Percentiles rank a stretch among this genome's conserved stretches.
Evolutionary conservation across 169 alveolate genomes (phyloP).

Genomic region (Plasmodium chabaudi): DNA sequence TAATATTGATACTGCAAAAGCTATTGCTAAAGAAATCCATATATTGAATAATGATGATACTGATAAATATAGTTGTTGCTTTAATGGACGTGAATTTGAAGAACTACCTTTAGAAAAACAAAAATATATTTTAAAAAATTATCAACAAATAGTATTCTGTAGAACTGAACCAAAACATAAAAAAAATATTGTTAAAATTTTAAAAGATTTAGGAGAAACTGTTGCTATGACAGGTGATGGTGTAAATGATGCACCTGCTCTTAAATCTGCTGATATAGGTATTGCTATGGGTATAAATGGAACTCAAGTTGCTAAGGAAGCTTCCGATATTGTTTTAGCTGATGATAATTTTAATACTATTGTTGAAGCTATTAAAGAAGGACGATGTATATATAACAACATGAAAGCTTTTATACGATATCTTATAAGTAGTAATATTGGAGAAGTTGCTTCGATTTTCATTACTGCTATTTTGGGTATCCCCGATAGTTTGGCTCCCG

Average conservation of each 20-base stretch:
- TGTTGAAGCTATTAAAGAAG: conserved; percentile 99
- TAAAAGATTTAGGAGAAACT: conserved; percentile 95
- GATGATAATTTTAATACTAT: conserved; percentile 99
- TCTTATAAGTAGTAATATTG: conserved; percentile 98
- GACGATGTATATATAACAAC: conserved; percentile 98
- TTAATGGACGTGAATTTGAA: conserved; percentile 97
- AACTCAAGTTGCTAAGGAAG: conserved; percentile 99
- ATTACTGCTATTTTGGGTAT: conserved; percentile 98
- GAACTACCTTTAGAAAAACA: conserved; percentile 86
- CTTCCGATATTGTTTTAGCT: conserved; percentile 99
- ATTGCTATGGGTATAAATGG: conserved; percentile 99
- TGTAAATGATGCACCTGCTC: conserved; percentile 99
- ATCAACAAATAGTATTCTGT: conserved; percentile 95
- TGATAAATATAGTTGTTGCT: conserved; percentile 81
- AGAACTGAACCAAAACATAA: conserved; percentile 99
- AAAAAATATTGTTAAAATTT: conserved; percentile 95
- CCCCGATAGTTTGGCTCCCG: conserved; percentile 98
- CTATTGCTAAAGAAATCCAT: conserved; percentile 97
- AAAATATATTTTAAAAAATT: conserved; percentile 87
- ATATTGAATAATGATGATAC: conserved; percentile 85
- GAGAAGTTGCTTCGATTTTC: conserved; percentile 99
- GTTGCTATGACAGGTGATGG: conserved; percentile 99
- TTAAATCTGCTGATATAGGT: conserved; percentile 98
- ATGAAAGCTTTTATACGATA: conserved; percentile 99
- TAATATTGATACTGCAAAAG: conserved; percentile 98